A percentile compares a stretch with the other conserved stretches of the same genome.
Conservation (phyloP, 306 rosid species). For the Cicer arietinum region DNA sequence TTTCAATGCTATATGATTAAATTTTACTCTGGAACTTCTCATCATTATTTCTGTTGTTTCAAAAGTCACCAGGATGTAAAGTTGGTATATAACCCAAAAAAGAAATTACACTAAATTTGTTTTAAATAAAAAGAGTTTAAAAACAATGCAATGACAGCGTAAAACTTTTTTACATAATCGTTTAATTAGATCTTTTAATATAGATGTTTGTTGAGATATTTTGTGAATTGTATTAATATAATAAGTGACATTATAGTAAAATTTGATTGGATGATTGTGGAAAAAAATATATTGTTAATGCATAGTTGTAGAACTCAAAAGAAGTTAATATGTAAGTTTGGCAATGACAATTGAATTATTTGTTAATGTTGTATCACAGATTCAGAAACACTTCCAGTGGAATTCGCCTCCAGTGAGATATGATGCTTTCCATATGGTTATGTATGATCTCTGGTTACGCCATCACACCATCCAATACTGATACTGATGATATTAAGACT, state of each 20-base stretch:
- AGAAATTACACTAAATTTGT: no score
- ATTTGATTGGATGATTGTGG: no score
- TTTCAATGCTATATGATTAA: not conserved
- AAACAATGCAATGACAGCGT: no score
- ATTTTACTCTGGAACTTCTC: conserved; percentile 9
- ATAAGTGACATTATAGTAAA: no score
- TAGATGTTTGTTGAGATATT: no score
- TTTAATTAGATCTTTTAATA: no score
- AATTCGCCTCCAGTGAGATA: conserved; percentile 77
- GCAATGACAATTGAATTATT: conserved; percentile 16
- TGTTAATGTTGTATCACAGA: conserved; percentile 61
- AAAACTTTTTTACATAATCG: no score
- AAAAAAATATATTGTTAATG: no score
- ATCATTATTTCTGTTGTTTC: not conserved
- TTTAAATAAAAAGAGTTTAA: no score
- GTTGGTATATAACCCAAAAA: no score
- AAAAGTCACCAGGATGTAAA: not conserved
- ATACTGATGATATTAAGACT: conserved; percentile 30
- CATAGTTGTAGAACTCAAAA: no score
- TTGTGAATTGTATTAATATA: no score
- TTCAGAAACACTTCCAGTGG: conserved; percentile 96
- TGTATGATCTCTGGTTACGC: conserved; percentile 96
- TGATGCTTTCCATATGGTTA: conserved; percentile 95
- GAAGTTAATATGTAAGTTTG: not conserved
- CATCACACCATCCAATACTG: conserved; percentile 81